Evolutionary conservation across 768 basidiomycete species (phyloP).

Genomic region (Tylopilus cervinicoccineus): DNA sequence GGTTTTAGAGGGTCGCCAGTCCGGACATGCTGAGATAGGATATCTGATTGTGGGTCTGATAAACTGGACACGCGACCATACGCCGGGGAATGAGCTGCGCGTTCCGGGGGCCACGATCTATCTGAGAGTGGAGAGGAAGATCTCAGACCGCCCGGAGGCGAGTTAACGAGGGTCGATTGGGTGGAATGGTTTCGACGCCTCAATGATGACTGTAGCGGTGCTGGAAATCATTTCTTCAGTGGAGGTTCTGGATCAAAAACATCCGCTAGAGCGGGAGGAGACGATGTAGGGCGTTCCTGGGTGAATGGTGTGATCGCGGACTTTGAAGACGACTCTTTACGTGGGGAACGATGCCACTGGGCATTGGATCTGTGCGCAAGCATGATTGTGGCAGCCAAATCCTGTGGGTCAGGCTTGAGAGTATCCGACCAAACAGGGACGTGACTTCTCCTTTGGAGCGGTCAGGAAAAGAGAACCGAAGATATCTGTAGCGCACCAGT

Average conservation of each 20-base stretch:
- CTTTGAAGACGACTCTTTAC: background rate
- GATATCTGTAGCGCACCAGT: conserved; percentile 20
- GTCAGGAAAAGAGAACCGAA: background rate
- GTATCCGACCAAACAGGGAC: conserved; percentile 33
- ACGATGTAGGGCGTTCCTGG: background rate
- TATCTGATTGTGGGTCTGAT: background rate
- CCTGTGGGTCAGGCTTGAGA: conserved; percentile 20
- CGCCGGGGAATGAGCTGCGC: background rate
- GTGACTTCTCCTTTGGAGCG: conserved; percentile 22
- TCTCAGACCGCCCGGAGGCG: background rate
- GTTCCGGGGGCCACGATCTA: background rate
- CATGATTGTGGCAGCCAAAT: conserved; percentile 27
- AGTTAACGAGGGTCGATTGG: background rate
- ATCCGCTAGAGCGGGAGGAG: background rate
- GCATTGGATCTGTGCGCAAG: conserved; percentile 26
- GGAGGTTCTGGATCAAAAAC: background rate
- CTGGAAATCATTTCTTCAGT: conserved; percentile 13
- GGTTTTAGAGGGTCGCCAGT: background rate
- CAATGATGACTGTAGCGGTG: conserved; percentile 17
- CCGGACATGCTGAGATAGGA: background rate
- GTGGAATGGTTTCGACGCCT: conserved; percentile 8
- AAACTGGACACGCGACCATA: background rate
- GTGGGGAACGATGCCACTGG: conserved; percentile 3
- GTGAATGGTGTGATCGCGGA: background rate
- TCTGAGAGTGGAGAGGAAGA: background rate